Percentiles rank a stretch among this genome's conserved stretches.
Evolutionary conservation across 108 stramenopile species (phyloP).

Genomic region (Craspedostauros australis): DNA sequence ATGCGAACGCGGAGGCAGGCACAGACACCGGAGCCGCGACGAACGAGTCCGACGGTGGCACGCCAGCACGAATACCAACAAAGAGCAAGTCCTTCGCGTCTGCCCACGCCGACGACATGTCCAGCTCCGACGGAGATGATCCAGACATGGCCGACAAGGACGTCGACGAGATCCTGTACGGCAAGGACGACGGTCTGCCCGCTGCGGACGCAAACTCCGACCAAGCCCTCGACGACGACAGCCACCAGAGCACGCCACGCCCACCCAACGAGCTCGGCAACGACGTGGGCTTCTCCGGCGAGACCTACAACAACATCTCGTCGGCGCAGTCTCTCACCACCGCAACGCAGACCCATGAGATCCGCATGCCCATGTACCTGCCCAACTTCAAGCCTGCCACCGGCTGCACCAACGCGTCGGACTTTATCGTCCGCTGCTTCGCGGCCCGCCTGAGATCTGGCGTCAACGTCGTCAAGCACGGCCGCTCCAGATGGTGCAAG

Average conservation of each 20-base stretch:
- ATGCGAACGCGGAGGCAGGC: background rate
- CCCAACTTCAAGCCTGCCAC: constrained; percentile 87
- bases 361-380: constrained; percentile 82
- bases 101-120: constrained; percentile 10
- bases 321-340: constrained; percentile 64
- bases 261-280: constrained; percentile 6
- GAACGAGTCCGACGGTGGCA: background rate
- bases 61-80: background rate
- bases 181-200: constrained; percentile 14
- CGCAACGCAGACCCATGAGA: constrained; percentile 83
- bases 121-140: constrained; percentile 4
- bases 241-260: constrained; percentile 12
- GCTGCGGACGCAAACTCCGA: constrained; percentile 22
- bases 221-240: constrained; percentile 12
- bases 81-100: background rate
- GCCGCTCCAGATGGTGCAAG: constrained; percentile 84
- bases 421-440: constrained; percentile 90
- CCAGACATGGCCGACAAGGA: constrained; percentile 9
- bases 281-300: constrained; percentile 9
- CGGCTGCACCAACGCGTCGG: constrained; percentile 88
- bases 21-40: constrained; percentile 1
- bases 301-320: constrained; percentile 28
- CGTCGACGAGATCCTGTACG: constrained; percentile 20
- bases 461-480: constrained; percentile 87
- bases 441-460: constrained; percentile 76